Conservation (phyloP, 2,329 filamentous ascomycete genomes). For the Rhinocladiella mackenziei region DNA sequence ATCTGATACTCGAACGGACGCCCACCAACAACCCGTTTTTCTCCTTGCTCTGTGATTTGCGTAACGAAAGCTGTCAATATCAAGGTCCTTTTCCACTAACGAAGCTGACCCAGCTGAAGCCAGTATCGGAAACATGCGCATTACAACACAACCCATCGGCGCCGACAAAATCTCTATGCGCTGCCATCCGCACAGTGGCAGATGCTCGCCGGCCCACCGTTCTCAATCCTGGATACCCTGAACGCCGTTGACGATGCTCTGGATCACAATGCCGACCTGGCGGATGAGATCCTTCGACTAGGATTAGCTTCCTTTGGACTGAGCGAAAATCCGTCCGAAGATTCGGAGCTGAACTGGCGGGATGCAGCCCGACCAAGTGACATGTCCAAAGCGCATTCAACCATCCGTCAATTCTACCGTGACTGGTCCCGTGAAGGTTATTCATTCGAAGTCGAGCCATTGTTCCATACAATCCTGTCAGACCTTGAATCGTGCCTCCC, state of each 20-base stretch:
- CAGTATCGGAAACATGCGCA: conserved; percentile 83
- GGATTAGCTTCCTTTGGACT: conserved; percentile 61
- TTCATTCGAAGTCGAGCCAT: conserved; percentile 65
- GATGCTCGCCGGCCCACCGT: conserved; percentile 73
- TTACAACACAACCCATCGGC: conserved; percentile 83
- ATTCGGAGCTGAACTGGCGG: conserved; percentile 58
- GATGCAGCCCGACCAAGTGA: conserved; percentile 68
- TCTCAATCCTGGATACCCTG: conserved; percentile 76
- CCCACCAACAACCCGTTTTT: no score
- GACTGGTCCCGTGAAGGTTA: conserved; percentile 82
- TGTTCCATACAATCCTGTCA: conserved; percentile 68
- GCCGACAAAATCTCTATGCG: conserved; percentile 89
- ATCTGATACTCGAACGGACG: no score
- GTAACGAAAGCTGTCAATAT: neutral
- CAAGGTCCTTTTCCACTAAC: conserved; percentile 20
- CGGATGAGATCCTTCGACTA: conserved; percentile 68
- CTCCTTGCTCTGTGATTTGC: neutral
- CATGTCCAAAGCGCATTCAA: conserved; percentile 87
- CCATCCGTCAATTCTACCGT: conserved; percentile 86
- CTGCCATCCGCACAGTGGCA: conserved; percentile 79
- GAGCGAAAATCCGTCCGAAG: conserved; percentile 36
- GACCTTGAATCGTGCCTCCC: conserved; percentile 55
- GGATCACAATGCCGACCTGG: conserved; percentile 78
- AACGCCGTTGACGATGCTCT: conserved; percentile 80
- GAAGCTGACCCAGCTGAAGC: conserved; percentile 44